These are phyloP conservation scores for Raphanus raphanistrum DNA, from an alignment of 345 rosid species.

Conservation along the genomic window DNA sequence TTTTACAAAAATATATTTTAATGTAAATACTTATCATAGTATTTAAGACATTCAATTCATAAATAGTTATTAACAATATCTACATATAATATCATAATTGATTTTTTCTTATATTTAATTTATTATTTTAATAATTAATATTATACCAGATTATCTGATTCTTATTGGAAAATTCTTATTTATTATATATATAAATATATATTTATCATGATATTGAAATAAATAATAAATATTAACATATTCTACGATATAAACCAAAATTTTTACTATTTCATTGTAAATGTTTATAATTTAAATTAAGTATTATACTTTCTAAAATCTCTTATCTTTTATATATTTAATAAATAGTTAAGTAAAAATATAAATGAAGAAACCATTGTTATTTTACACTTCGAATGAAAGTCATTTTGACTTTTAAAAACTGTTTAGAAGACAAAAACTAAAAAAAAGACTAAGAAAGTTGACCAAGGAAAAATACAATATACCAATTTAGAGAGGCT, in stretches of 20 bases:
- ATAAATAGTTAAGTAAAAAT: not conserved
- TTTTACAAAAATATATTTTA: too few species aligned
- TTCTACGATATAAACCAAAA: too few species aligned
- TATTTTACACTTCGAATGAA: not conserved
- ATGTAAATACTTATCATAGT: not conserved
- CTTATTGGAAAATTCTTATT: too few species aligned
- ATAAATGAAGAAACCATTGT: not conserved
- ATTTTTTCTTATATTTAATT: too few species aligned
- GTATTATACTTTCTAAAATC: too few species aligned
- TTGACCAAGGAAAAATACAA: not conserved
- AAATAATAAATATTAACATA: too few species aligned
- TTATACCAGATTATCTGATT: not conserved
- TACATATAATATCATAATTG: too few species aligned
- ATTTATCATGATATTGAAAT: too few species aligned
- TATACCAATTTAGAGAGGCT: not conserved
- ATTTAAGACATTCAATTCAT: not conserved
- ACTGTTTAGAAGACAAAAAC: not conserved
- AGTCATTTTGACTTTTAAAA: not conserved
- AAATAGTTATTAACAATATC: too few species aligned
- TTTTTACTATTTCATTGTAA: not conserved
- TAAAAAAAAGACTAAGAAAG: not conserved
- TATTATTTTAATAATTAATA: too few species aligned
- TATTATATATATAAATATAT: too few species aligned
- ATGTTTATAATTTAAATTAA: too few species aligned
- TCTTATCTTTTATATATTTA: not conserved